Conservation (phyloP, 78 protist genomes). For the Bodo saltans region DNA sequence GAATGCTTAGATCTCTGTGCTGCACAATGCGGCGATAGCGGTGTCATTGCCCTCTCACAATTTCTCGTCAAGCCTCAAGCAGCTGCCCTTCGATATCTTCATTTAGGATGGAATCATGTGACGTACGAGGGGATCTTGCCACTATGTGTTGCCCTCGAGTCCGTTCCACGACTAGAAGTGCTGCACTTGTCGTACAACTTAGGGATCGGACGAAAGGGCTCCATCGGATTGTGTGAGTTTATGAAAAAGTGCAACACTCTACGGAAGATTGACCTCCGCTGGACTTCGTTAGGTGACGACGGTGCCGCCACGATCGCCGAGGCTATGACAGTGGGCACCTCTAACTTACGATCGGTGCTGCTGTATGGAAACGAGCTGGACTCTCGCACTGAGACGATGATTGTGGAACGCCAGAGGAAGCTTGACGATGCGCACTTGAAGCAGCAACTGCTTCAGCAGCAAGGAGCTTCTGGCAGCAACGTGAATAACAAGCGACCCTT, state of each 20-base stretch:
- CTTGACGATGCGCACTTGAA: too few relatives aligned
- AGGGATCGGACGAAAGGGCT: background rate
- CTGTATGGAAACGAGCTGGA: background rate
- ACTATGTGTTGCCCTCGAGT: background rate
- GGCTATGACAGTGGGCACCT: background rate
- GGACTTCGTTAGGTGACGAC: background rate
- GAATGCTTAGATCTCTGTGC: background rate
- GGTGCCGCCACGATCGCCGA: background rate
- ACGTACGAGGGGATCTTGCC: background rate
- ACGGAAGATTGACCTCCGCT: background rate
- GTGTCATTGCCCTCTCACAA: background rate
- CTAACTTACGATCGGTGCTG: background rate
- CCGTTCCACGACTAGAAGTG: background rate
- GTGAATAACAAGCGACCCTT: too few relatives aligned
- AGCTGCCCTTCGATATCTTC: background rate
- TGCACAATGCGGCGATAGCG: background rate
- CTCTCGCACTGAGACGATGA: too few relatives aligned
- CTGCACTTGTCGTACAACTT: background rate
- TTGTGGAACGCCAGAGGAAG: too few relatives aligned
- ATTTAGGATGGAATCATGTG: background rate
- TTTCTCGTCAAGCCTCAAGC: background rate
- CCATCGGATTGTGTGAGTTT: background rate
- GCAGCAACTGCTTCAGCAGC: too few relatives aligned
- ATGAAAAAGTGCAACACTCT: background rate
- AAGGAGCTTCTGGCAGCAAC: too few relatives aligned